These are phyloP conservation scores for Sugiyamaella paludigena DNA, from an alignment of 1,139 yeast genomes.

Conservation along the genomic window DNA sequence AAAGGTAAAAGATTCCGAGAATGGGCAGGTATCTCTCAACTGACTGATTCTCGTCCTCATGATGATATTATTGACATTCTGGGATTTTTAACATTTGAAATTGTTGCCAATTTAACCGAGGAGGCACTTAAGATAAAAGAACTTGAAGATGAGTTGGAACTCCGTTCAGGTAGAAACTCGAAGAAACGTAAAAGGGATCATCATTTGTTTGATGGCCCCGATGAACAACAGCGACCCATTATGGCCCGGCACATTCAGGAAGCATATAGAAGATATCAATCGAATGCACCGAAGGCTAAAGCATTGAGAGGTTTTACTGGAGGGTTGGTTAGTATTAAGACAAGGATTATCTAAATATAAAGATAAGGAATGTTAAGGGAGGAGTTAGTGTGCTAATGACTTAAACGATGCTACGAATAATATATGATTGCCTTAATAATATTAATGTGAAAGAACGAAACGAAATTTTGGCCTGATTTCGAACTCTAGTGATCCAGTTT, in stretches of 20 bases:
- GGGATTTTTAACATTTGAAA: constrained; percentile 93
- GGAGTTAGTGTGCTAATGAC: background rate
- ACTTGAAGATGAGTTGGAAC: constrained; percentile 53
- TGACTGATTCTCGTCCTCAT: constrained; percentile 88
- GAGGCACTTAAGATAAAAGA: constrained; percentile 81
- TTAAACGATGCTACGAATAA: background rate
- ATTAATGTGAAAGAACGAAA: background rate
- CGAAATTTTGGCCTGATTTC: no score
- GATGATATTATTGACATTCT: constrained; percentile 96
- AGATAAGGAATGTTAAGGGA: no score
- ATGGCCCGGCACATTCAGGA: constrained; percentile 83
- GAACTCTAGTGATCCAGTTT: no score
- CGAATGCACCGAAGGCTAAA: constrained; percentile 55
- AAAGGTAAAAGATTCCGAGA: constrained; percentile 91
- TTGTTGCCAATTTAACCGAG: constrained; percentile 91
- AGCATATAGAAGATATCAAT: constrained; percentile 85
- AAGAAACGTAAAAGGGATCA: constrained; percentile 45
- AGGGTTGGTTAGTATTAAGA: constrained; percentile 46
- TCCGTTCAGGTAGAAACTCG: constrained; percentile 33
- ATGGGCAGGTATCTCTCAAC: constrained; percentile 86
- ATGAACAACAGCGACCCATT: constrained; percentile 79
- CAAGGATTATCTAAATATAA: constrained; percentile 35
- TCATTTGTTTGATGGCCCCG: constrained; percentile 86
- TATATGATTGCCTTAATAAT: background rate
- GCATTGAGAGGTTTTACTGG: constrained; percentile 72